A percentile compares a stretch with the other conserved stretches of the same genome.
Conservation (phyloP, 805 yeast genomes). For the Nakazawaea molendinolei region DNA sequence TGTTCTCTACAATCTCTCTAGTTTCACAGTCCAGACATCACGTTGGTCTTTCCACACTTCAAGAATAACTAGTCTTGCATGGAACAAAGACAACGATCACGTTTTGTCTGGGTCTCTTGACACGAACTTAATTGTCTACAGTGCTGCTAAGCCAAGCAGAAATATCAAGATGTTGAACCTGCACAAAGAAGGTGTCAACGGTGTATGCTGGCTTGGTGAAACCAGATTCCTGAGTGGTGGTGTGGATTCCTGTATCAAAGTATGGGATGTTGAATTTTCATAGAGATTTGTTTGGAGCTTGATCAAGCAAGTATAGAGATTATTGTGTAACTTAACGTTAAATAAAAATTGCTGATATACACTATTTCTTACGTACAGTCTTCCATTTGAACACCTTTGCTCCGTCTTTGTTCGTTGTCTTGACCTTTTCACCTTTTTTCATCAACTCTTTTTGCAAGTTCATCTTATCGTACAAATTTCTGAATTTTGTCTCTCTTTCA, state of each 20-base stretch:
- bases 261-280: constrained; percentile 46
- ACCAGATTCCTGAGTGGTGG: constrained; percentile 61
- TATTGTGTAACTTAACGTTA: not conserved
- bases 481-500: constrained; percentile 63
- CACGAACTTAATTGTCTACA: constrained; percentile 72
- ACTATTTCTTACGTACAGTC: constrained; percentile 55
- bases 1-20: constrained; percentile 53
- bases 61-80: constrained; percentile 64
- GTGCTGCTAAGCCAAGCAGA: constrained; percentile 71
- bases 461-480: constrained; percentile 63
- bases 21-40: constrained; percentile 58
- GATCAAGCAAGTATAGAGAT: too few species aligned
- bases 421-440: constrained; percentile 86
- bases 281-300: too few species aligned
- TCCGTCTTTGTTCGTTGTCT: constrained; percentile 61
- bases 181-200: constrained; percentile 82
- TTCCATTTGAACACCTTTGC: constrained; percentile 78
- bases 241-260: constrained; percentile 71
- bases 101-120: constrained; percentile 81
- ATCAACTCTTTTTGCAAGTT: constrained; percentile 77
- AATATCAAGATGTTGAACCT: constrained; percentile 70
- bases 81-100: constrained; percentile 71
- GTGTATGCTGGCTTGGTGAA: constrained; percentile 58
- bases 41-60: constrained; percentile 97
- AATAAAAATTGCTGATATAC: not conserved